Evolutionary conservation across 1,284 basidiomycete genomes (phyloP).

Genomic region (Ustilago vetiveriae): DNA sequence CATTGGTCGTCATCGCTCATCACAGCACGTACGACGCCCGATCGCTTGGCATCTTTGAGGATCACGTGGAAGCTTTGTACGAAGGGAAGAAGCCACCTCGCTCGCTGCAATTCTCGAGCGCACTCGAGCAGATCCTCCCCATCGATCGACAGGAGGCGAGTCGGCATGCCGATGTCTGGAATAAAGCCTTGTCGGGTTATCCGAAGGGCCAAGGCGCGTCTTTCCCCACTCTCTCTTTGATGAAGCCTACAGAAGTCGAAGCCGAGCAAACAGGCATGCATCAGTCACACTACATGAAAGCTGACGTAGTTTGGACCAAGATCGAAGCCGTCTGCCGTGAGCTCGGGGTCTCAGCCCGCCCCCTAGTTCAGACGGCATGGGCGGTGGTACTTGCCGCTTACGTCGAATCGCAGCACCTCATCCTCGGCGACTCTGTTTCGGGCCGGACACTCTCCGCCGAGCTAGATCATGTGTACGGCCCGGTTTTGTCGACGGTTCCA

Average conservation of each 20-base stretch:
- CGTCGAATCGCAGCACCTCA: constrained; percentile 54
- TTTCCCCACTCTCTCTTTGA: constrained; percentile 38
- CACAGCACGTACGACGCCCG: constrained; percentile 60
- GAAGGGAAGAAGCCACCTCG: constrained; percentile 9
- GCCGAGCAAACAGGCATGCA: constrained; percentile 19
- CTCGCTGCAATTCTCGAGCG: constrained; percentile 33
- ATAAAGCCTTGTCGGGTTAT: constrained; percentile 27
- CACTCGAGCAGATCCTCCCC: constrained; percentile 50
- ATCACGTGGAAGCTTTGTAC: constrained; percentile 42
- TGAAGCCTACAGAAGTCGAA: constrained; percentile 2
- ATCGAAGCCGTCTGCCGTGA: constrained; percentile 44
- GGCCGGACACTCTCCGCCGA: constrained; percentile 43
- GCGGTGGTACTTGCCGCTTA: constrained; percentile 60
- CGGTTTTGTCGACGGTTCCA: constrained; percentile 62
- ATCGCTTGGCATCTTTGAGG: constrained; percentile 50
- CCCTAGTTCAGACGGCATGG: constrained; percentile 66
- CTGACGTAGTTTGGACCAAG: constrained; percentile 29
- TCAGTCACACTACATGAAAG: constrained; percentile 19
- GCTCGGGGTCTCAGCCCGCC: constrained; percentile 61
- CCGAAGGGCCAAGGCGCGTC: constrained; percentile 23
- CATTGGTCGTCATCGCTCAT: constrained; percentile 46
- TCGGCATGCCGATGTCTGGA: constrained; percentile 29
- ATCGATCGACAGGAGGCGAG: constrained; percentile 27
- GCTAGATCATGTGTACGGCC: constrained; percentile 54
- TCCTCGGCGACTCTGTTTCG: constrained; percentile 64